Conservation (phyloP, 352 stramenopile genomes). For the Pythium oligandrum region DNA sequence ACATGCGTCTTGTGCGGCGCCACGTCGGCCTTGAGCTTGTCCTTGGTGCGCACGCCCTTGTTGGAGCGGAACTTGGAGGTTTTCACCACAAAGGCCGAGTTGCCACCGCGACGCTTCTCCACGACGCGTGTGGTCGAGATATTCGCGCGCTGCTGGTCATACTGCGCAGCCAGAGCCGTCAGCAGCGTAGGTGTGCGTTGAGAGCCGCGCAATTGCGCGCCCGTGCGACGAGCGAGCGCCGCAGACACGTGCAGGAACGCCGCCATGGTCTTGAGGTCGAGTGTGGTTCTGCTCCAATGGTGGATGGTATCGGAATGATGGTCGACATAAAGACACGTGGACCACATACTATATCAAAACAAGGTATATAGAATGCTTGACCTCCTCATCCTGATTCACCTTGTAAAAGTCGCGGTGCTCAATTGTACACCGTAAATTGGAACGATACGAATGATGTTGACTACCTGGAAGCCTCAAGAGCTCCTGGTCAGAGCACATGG, state of each 20-base stretch:
- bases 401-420: no score
- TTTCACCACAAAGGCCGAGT: slow-evolving; percentile 63
- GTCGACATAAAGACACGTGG: no score
- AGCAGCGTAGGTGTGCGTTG: no score
- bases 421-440: no score
- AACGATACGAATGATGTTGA: no score
- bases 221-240: slow-evolving; percentile 10
- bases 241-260: slow-evolving; percentile 9
- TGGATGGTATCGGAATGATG: no score
- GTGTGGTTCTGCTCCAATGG: slow-evolving; percentile 1
- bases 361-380: no score
- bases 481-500: no score
- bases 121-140: slow-evolving; percentile 44
- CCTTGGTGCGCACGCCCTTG: slow-evolving; percentile 54
- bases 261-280: slow-evolving; percentile 18
- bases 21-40: slow-evolving; percentile 64
- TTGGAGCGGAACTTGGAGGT: slow-evolving; percentile 39
- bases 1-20: slow-evolving; percentile 52
- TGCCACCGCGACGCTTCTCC: slow-evolving; percentile 60
- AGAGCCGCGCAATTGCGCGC: neutral
- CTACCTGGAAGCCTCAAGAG: no score
- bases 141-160: slow-evolving; percentile 6
- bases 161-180: no score
- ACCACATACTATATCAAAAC: no score
- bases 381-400: no score